Evolutionary conservation across 2,329 filamentous ascomycete species (phyloP).

Genomic region (Talaromyces sp.): DNA sequence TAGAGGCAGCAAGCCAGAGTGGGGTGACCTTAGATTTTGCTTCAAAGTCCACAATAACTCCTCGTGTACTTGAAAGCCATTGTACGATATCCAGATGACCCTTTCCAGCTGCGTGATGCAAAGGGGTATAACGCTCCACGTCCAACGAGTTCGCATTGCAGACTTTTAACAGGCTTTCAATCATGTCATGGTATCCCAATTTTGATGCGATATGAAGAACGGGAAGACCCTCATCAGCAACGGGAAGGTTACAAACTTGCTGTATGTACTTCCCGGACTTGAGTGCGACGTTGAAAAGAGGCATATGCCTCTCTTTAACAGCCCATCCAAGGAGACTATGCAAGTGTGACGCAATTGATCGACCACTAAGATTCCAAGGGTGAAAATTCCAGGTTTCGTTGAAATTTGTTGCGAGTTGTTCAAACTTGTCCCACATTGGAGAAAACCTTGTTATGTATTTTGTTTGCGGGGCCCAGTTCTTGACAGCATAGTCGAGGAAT

Average conservation of each 20-base stretch:
- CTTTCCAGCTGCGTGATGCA: constrained; percentile 6
- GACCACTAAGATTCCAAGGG: constrained; percentile 15
- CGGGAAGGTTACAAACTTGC: constrained; percentile 13
- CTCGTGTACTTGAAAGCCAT: not conserved
- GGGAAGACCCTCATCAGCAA: constrained; percentile 14
- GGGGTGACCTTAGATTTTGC: constrained; percentile 4
- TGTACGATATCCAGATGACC: not conserved
- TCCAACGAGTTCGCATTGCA: constrained; percentile 5
- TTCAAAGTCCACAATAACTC: not conserved
- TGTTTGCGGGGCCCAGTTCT: constrained; percentile 15
- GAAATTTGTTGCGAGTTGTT: constrained; percentile 11
- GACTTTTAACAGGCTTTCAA: not conserved
- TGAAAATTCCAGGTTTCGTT: constrained; percentile 20
- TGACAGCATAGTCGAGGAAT: constrained; percentile 14
- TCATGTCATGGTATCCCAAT: constrained; percentile 5
- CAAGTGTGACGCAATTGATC: constrained; percentile 12
- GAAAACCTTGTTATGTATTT: constrained; percentile 9
- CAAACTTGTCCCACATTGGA: constrained; percentile 13
- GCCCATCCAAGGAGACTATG: constrained; percentile 19
- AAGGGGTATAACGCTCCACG: constrained; percentile 4
- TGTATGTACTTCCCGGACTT: not conserved
- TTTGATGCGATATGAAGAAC: constrained; percentile 17
- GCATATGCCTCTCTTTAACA: constrained; percentile 15
- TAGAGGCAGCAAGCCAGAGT: constrained; percentile 6
- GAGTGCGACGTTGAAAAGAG: constrained; percentile 12